phyloP scores from a whole-genome alignment of 208 protist genomes.

The Acanthamoeba castellanii region DNA sequence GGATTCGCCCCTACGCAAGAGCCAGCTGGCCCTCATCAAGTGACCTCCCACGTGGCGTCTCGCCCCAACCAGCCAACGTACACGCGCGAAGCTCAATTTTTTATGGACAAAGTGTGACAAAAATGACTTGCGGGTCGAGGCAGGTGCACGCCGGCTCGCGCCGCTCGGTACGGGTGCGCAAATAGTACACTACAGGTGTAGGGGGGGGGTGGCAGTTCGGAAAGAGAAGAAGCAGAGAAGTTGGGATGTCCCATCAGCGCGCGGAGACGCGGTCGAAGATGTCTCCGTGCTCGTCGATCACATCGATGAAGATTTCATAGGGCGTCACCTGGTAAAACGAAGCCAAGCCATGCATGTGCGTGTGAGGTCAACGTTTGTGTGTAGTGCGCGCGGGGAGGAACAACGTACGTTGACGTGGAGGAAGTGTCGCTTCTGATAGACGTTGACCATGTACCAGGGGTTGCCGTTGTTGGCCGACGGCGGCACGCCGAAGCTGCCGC shows the following conservation, averaged over 20 bases:
- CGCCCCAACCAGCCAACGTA: no score
- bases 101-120: no score
- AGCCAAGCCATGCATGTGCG: no score
- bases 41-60: neutral
- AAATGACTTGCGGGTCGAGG: no score
- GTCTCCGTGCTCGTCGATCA: constrained; percentile 31
- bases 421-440: constrained; percentile 55
- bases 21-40: constrained; percentile 47
- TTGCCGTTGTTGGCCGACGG: constrained; percentile 38
- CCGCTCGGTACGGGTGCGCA: no score
- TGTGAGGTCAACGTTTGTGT: neutral
- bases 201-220: neutral
- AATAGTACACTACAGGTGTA: no score
- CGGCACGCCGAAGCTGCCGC: constrained; percentile 48
- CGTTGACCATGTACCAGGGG: constrained; percentile 60
- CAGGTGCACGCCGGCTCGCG: no score
- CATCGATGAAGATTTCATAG: constrained; percentile 35
- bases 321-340: neutral
- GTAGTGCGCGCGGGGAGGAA: no score
- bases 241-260: neutral
- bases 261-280: neutral
- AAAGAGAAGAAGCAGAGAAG: neutral
- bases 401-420: constrained; percentile 25
- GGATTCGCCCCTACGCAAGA: constrained; percentile 47
- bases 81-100: neutral